Conservation (phyloP, 1,284 basidiomycete species). For the Apiotrichum montevideense region DNA sequence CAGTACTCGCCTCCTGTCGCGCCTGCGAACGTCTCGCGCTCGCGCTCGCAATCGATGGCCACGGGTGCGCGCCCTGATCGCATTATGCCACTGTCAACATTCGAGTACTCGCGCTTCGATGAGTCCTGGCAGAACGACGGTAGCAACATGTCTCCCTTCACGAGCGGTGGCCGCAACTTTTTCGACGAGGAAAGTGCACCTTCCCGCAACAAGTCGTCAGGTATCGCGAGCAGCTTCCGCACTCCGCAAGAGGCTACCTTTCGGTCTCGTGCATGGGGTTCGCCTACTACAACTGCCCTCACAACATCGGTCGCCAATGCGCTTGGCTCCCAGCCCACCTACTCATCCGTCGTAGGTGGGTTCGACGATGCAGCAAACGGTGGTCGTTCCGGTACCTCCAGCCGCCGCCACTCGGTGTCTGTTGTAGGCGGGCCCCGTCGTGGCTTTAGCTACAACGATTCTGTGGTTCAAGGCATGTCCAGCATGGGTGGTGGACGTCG, state of each 20-base stretch:
- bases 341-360: slow-evolving; percentile 27
- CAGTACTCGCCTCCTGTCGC: slow-evolving; percentile 40
- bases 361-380: slow-evolving; percentile 27
- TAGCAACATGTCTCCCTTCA: slow-evolving; percentile 43
- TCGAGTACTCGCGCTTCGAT: slow-evolving; percentile 25
- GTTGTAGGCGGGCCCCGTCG: slow-evolving; percentile 54
- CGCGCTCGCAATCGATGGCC: slow-evolving; percentile 40
- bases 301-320: slow-evolving; percentile 30
- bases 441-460: slow-evolving; percentile 37
- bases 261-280: slow-evolving; percentile 25
- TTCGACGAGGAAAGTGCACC: slow-evolving; percentile 8
- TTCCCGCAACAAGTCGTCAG: not conserved
- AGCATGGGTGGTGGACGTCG: slow-evolving; percentile 50
- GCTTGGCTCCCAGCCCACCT: slow-evolving; percentile 17
- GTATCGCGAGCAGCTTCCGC: slow-evolving; percentile 18
- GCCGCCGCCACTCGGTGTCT: slow-evolving; percentile 75
- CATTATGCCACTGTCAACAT: slow-evolving; percentile 28
- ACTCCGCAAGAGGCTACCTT: slow-evolving; percentile 19
- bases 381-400: slow-evolving; percentile 59
- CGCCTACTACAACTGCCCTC: slow-evolving; percentile 20
- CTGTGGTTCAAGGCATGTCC: slow-evolving; percentile 58
- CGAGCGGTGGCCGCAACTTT: slow-evolving; percentile 23
- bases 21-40: slow-evolving; percentile 36
- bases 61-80: slow-evolving; percentile 37
- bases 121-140: slow-evolving; percentile 27